A percentile compares a stretch with the other conserved stretches of the same genome.
Conservation (phyloP, 2,329 filamentous ascomycete genomes). For the Aspergillus pseudonomiae region DNA sequence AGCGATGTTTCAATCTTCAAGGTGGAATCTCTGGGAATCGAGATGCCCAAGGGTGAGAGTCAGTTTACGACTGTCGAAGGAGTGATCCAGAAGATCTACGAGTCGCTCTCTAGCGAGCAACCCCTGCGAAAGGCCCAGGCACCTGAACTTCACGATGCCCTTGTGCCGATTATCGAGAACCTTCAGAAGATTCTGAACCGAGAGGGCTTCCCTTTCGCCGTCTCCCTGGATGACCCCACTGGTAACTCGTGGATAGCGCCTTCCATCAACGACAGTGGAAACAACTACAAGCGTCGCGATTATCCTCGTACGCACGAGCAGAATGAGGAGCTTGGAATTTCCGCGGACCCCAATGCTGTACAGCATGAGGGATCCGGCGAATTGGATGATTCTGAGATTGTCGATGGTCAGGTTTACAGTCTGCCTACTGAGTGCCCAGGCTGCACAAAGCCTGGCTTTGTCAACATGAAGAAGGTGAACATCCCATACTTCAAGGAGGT, state of each 20-base stretch:
- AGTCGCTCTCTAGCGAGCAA: constrained; percentile 81
- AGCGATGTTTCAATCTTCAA: constrained; percentile 84
- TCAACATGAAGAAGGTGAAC: constrained; percentile 98
- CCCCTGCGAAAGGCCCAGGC: constrained; percentile 75
- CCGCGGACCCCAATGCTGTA: constrained; percentile 46
- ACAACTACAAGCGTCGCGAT: constrained; percentile 86
- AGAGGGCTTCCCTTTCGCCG: constrained; percentile 79
- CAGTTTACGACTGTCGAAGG: constrained; percentile 95
- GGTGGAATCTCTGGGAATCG: constrained; percentile 88
- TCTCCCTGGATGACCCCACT: constrained; percentile 85
- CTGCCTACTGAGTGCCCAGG: constrained; percentile 92
- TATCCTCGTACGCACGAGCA: constrained; percentile 82
- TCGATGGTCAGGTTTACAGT: constrained; percentile 88
- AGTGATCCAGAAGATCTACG: constrained; percentile 73
- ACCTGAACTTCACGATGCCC: constrained; percentile 77
- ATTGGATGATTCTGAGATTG: constrained; percentile 74
- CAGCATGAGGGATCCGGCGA: constrained; percentile 48
- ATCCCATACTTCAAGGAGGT: constrained; percentile 99
- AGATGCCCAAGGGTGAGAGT: constrained; percentile 87
- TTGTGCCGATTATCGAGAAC: constrained; percentile 74
- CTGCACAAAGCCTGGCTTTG: constrained; percentile 81
- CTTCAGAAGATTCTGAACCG: constrained; percentile 77
- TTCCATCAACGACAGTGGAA: constrained; percentile 71
- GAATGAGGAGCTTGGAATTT: constrained; percentile 81
- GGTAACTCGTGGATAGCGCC: constrained; percentile 98